Evolutionary conservation across 306 rosid genomes (phyloP).

Genomic region (Vicia sativa): DNA sequence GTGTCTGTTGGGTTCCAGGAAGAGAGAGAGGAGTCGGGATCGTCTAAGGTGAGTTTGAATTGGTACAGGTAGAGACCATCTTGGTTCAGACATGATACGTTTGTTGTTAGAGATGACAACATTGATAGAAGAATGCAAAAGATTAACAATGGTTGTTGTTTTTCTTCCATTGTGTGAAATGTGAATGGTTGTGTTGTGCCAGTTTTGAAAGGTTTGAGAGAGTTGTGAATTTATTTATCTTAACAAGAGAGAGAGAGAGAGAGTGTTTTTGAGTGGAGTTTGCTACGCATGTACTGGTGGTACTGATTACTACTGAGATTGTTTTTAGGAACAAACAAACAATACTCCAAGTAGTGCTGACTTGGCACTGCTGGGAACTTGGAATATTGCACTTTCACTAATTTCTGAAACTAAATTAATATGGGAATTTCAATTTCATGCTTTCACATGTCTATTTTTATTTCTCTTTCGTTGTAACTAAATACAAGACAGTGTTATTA

Average conservation of each 20-base stretch:
- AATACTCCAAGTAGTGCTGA: not conserved
- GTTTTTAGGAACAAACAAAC: slow-evolving; percentile 8
- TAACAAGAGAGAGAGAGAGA: not conserved
- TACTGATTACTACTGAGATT: slow-evolving; percentile 17
- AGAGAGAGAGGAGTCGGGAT: slow-evolving; percentile 54
- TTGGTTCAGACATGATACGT: slow-evolving; percentile 53
- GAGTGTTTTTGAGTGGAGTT: slow-evolving; percentile 33
- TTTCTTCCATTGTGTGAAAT: not conserved
- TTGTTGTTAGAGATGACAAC: not conserved
- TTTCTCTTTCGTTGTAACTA: not conserved
- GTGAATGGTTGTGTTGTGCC: not conserved
- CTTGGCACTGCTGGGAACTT: slow-evolving; percentile 27
- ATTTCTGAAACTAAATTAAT: not conserved
- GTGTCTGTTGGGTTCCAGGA: slow-evolving; percentile 61
- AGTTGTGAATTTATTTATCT: slow-evolving; percentile 37
- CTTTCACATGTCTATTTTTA: slow-evolving; percentile 6
- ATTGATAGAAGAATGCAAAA: not conserved
- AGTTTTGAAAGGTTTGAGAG: not conserved
- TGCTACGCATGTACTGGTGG: slow-evolving; percentile 24
- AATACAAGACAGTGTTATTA: not conserved
- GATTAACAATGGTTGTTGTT: not conserved
- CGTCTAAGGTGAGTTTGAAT: slow-evolving; percentile 59
- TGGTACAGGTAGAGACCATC: slow-evolving; percentile 68
- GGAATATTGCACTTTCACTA: slow-evolving; percentile 11
- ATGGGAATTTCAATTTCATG: not conserved